Percentiles rank a stretch among this genome's conserved stretches.
Conservation (phyloP, 148 eudicot genomes). For the Diospyros kaki region DNA sequence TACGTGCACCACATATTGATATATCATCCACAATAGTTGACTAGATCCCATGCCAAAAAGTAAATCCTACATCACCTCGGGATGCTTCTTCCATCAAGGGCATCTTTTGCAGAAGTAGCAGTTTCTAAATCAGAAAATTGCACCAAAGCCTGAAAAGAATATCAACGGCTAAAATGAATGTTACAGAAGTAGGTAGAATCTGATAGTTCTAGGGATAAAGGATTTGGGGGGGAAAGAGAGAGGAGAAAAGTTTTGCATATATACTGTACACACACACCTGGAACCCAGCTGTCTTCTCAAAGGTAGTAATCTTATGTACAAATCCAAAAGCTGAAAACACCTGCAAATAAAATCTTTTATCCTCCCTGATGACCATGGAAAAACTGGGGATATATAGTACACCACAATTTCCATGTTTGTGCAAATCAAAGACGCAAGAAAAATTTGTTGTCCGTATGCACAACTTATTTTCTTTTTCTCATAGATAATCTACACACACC, state of each 20-base stretch:
- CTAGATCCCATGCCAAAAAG: conserved; percentile 28
- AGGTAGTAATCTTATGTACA: conserved; percentile 96
- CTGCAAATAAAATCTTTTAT: conserved; percentile 33
- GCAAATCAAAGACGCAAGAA: background rate
- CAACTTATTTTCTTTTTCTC: too few relatives aligned
- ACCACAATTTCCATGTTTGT: background rate
- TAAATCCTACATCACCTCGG: conserved; percentile 77
- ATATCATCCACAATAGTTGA: conserved; percentile 34
- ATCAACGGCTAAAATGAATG: conserved; percentile 9
- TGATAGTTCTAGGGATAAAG: background rate
- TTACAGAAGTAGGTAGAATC: background rate
- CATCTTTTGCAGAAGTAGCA: conserved; percentile 83
- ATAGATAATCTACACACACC: background rate
- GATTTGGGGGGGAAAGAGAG: background rate
- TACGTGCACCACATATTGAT: conserved; percentile 37
- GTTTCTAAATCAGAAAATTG: conserved; percentile 93
- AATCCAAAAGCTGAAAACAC: conserved; percentile 94
- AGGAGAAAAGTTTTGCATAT: background rate
- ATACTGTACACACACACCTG: conserved; percentile 45
- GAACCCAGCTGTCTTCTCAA: conserved; percentile 99
- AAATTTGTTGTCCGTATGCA: background rate
- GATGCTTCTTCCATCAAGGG: conserved; percentile 96
- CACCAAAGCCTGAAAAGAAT: conserved; percentile 67
- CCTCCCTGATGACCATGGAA: background rate
- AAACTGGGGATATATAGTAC: background rate